Percentiles rank a stretch among this genome's conserved stretches.
Conservation (phyloP, 129 eudicot species). For the carrot (Daucus carota) region DNA sequence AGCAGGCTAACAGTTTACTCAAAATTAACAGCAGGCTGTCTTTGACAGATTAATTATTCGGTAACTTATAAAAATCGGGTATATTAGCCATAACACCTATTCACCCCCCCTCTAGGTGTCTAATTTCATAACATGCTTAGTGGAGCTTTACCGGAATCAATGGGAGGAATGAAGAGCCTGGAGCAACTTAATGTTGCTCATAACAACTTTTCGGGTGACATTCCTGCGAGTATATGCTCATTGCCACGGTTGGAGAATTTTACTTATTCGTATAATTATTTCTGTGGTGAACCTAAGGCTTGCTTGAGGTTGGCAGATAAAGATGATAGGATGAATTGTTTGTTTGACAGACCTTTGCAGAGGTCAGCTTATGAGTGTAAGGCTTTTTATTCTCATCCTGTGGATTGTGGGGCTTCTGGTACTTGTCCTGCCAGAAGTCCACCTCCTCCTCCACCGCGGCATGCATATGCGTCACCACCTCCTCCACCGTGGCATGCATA, state of each 20-base stretch:
- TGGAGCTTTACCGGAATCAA: slow-evolving; percentile 55
- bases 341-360: slow-evolving; percentile 51
- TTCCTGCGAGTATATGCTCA: slow-evolving; percentile 62
- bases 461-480: background rate
- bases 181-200: slow-evolving; percentile 71
- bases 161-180: slow-evolving; percentile 58
- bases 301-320: slow-evolving; percentile 48
- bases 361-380: slow-evolving; percentile 42
- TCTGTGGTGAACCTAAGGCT: slow-evolving; percentile 38
- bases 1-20: too few species aligned
- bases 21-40: too few species aligned
- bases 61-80: too few species aligned
- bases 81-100: too few species aligned
- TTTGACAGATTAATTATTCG: too few species aligned
- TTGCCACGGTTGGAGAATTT: slow-evolving; percentile 71
- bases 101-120: too few species aligned
- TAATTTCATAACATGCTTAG: too few species aligned
- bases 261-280: slow-evolving; percentile 66
- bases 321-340: slow-evolving; percentile 62
- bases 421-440: slow-evolving; percentile 26
- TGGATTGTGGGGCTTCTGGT: slow-evolving; percentile 41
- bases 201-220: slow-evolving; percentile 56
- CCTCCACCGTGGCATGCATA: too few species aligned
- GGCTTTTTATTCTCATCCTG: slow-evolving; percentile 53
- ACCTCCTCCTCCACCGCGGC: slow-evolving; percentile 18